These are phyloP conservation scores for Raffaelea arxii DNA, from an alignment of 2,329 filamentous ascomycete species.

Conservation along the genomic window DNA sequence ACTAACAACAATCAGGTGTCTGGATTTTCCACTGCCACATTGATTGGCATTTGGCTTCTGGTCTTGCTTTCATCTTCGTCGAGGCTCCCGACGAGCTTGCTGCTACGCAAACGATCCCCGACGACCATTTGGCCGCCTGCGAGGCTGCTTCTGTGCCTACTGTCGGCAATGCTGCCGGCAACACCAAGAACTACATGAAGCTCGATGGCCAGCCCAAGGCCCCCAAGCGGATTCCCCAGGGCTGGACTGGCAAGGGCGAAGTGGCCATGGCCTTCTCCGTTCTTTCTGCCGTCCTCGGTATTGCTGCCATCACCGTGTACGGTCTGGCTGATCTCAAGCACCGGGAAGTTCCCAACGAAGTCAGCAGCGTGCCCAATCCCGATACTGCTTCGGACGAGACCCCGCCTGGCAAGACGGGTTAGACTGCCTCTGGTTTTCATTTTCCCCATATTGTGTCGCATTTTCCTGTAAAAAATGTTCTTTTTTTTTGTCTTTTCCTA, in stretches of 20 bases:
- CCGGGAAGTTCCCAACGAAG: conserved; percentile 1
- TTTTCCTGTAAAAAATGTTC: too few relatives aligned
- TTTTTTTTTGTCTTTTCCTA: too few relatives aligned
- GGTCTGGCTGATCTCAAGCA: conserved; percentile 31
- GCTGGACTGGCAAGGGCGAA: conserved; percentile 56
- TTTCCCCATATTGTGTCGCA: too few relatives aligned
- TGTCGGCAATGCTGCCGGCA: conserved; percentile 20
- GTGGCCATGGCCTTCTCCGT: conserved; percentile 67
- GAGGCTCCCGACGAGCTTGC: conserved; percentile 57
- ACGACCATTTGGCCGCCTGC: conserved; percentile 49
- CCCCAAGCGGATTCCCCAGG: conserved; percentile 12
- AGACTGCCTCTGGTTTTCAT: too few relatives aligned
- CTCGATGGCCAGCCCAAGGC: conserved; percentile 16
- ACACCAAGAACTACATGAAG: conserved; percentile 15
- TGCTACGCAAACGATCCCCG: conserved; percentile 47
- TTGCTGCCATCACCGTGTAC: conserved; percentile 59
- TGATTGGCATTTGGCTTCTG: conserved; percentile 63
- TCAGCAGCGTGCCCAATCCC: not conserved
- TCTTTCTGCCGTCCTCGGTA: conserved; percentile 57
- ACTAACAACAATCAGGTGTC: too few relatives aligned
- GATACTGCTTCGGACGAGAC: conserved; percentile 5
- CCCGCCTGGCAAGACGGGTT: not conserved
- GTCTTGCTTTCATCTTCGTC: conserved; percentile 55
- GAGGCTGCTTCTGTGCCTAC: conserved; percentile 17
- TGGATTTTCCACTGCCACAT: conserved; percentile 70